These are phyloP conservation scores for Royoungia palumana DNA, from an alignment of 768 basidiomycete species.

Conservation along the genomic window DNA sequence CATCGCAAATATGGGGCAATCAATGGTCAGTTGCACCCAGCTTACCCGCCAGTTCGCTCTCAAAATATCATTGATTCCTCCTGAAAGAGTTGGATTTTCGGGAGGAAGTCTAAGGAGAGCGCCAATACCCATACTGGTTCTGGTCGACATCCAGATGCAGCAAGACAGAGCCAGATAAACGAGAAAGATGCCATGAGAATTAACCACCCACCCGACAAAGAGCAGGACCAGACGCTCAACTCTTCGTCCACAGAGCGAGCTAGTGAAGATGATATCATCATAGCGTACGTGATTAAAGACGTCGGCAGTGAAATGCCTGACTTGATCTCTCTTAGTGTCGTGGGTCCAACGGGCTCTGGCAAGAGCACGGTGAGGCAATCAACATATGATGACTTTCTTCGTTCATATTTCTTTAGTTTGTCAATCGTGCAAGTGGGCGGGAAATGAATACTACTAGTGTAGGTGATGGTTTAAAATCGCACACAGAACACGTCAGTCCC, in stretches of 20 bases:
- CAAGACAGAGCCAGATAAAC: too few species aligned
- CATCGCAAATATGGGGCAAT: too few species aligned
- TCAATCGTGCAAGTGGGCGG: slow-evolving; percentile 5
- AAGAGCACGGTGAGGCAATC: slow-evolving; percentile 11
- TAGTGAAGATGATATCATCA: slow-evolving; percentile 4
- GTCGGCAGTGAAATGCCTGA: neutral
- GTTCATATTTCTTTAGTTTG: slow-evolving; percentile 10
- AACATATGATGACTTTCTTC: neutral
- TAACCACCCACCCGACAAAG: too few species aligned
- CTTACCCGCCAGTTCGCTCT: too few species aligned
- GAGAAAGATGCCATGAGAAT: too few species aligned
- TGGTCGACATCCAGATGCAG: too few species aligned
- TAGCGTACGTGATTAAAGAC: slow-evolving; percentile 9
- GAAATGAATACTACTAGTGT: neutral
- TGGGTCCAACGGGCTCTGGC: slow-evolving; percentile 19
- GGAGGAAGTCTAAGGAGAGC: too few species aligned
- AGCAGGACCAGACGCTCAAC: neutral
- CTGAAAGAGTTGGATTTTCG: too few species aligned
- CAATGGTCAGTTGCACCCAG: too few species aligned
- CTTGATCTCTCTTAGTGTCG: slow-evolving; percentile 1
- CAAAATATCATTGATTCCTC: too few species aligned
- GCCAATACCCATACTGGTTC: too few species aligned
- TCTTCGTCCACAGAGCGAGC: neutral
- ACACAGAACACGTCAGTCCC: slow-evolving; percentile 1
- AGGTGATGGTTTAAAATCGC: slow-evolving; percentile 11